Evolutionary conservation across 768 basidiomycete species (phyloP), one percentile per base, ranked within the genome.

Genomic region (Polyporus arcularius): DNA sequence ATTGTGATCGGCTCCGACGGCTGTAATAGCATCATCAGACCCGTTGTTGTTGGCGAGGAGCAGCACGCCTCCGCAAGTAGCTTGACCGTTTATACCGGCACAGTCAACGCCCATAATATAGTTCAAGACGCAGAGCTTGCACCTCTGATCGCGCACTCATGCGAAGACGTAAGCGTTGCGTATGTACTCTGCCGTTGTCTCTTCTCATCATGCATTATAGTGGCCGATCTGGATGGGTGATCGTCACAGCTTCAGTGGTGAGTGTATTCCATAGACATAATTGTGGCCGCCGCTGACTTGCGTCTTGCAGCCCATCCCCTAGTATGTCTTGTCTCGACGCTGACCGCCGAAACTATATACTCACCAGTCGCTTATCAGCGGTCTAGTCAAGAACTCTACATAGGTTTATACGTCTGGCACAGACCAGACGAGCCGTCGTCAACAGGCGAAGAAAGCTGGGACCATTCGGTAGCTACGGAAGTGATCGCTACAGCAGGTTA

Each of bases 1-100:
- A 71, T 86, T 28, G 72, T 88, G 53, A 76, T 88, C 18, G 86
- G 82, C 35, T 86, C 87, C 3, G 87, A 88, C 68, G 87, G 87
- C 7, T 74, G 73, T 42, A 68, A 73, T 14, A 84, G 84, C 21
- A 26, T 80, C 32, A 71, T 78, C n/a, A 68, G 76, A 39, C 68
- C 67, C 26, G 66, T 73, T 3, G 69, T 82, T 2, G 55, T 74
- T 12, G 73, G 69, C 1, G 65, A 71, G 15, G 69, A 74, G 40
- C 74, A 74, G n/a, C 68, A 71, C 52, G 65, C 67, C 0, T 57
- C 65, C 69, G 74, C 58, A 59, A 67, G 55, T 53, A 66, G 45
- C 51, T 72, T 62, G 68, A 72, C 78, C 41, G 72, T 84, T 61
- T 85, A 82, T 63, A 79, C 78, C 51, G 72, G 79, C 0, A 77